Percentiles rank a stretch among this genome's conserved stretches.
phyloP scores from a whole-genome alignment of 1,139 yeast genomes.

The Zygoascus meyerae region DNA sequence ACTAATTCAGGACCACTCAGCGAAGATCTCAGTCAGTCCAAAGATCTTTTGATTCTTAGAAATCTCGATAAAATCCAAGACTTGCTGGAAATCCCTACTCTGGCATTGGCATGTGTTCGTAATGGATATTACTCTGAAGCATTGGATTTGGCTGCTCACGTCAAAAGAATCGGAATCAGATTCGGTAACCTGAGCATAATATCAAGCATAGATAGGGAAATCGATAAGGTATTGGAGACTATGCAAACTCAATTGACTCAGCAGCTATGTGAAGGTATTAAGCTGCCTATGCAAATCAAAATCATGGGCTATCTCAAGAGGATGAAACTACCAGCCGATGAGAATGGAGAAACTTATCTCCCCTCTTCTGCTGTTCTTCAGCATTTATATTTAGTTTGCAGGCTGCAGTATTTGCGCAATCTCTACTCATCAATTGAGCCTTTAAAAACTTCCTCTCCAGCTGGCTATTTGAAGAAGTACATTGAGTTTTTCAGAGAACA shows the following conservation, averaged over 20 bases:
- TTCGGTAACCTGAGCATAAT: conserved; percentile 61
- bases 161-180: conserved; percentile 59
- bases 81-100: conserved; percentile 73
- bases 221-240: conserved; percentile 34
- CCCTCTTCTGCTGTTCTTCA: conserved; percentile 19
- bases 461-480: conserved; percentile 68
- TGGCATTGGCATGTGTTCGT: conserved; percentile 74
- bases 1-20: background rate
- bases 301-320: conserved; percentile 71
- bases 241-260: conserved; percentile 54
- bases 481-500: conserved; percentile 82
- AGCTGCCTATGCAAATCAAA: conserved; percentile 71
- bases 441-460: conserved; percentile 43
- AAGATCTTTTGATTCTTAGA: conserved; percentile 44
- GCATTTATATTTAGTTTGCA: conserved; percentile 33
- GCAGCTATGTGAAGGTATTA: conserved; percentile 66
- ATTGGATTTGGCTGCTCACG: conserved; percentile 67
- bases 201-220: conserved; percentile 39
- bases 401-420: conserved; percentile 31
- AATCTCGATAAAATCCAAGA: conserved; percentile 72
- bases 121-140: conserved; percentile 90
- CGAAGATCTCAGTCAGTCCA: conserved; percentile 10
- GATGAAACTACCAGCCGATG: conserved; percentile 28
- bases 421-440: conserved; percentile 54
- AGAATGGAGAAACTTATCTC: conserved; percentile 12